These are phyloP conservation scores for Lachancea quebecensis DNA, from an alignment of 805 yeast genomes.

Conservation along the genomic window DNA sequence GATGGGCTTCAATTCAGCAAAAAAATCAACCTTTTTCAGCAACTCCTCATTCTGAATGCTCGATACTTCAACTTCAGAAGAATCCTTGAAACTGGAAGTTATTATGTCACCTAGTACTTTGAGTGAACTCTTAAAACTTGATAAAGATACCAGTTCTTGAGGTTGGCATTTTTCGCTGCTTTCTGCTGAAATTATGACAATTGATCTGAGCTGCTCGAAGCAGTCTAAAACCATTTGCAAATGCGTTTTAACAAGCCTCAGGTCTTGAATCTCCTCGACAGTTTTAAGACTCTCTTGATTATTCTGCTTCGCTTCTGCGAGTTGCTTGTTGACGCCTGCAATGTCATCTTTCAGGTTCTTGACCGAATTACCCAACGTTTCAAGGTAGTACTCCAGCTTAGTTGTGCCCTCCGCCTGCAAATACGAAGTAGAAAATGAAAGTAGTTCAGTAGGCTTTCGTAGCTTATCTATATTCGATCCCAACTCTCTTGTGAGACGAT, in stretches of 20 bases:
- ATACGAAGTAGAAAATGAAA: slow-evolving; percentile 34
- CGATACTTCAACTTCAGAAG: slow-evolving; percentile 27
- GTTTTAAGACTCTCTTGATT: slow-evolving; percentile 14
- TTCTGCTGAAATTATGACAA: slow-evolving; percentile 29
- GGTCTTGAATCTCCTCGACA: slow-evolving; percentile 34
- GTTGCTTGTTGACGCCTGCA: slow-evolving; percentile 24
- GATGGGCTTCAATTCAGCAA: slow-evolving; percentile 44
- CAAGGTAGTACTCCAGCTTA: slow-evolving; percentile 59
- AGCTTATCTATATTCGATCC: slow-evolving; percentile 43
- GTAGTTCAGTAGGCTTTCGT: slow-evolving; percentile 44
- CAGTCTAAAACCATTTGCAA: slow-evolving; percentile 40
- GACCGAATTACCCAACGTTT: slow-evolving; percentile 52
- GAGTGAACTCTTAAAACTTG: slow-evolving; percentile 35
- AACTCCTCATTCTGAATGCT: slow-evolving; percentile 32
- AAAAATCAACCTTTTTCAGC: slow-evolving; percentile 38
- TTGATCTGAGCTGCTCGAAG: slow-evolving; percentile 39
- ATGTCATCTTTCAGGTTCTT: slow-evolving; percentile 48
- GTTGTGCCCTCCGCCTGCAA: slow-evolving; percentile 36
- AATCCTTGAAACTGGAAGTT: slow-evolving; percentile 17
- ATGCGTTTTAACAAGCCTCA: slow-evolving; percentile 41
- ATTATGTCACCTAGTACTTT: slow-evolving; percentile 41
- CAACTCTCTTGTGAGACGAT: slow-evolving; percentile 48
- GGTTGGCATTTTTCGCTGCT: slow-evolving; percentile 6
- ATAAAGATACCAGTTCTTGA: slow-evolving; percentile 26
- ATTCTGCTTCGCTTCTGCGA: slow-evolving; percentile 20